phyloP scores from a whole-genome alignment of 768 basidiomycete genomes.

The Boletellus sp. region DNA sequence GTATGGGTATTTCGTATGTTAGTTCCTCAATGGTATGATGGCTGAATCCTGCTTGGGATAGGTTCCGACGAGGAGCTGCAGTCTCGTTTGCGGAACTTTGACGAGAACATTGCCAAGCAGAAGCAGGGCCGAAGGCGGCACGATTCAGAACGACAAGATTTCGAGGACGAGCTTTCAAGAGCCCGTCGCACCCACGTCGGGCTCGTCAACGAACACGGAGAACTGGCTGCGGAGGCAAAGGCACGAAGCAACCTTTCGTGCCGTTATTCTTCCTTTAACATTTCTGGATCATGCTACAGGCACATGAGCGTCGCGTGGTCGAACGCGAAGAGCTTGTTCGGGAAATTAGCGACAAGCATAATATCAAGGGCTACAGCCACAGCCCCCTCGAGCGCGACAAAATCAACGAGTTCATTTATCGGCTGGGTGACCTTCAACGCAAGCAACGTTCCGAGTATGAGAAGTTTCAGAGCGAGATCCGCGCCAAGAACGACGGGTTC shows the following conservation, averaged over 20 bases:
- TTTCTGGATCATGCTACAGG: constrained; percentile 38
- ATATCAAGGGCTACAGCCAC: constrained; percentile 71
- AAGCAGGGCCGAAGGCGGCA: constrained; percentile 47
- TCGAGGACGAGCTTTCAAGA: constrained; percentile 56
- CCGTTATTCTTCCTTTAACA: background rate
- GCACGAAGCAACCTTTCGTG: constrained; percentile 31
- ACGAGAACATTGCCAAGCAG: constrained; percentile 50
- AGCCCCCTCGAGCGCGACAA: constrained; percentile 68
- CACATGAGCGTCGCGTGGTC: constrained; percentile 63
- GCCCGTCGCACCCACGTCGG: constrained; percentile 52
- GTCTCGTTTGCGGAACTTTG: constrained; percentile 53
- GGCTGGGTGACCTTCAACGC: constrained; percentile 58
- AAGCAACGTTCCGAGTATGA: constrained; percentile 64
- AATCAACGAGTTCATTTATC: constrained; percentile 67
- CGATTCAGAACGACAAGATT: constrained; percentile 51
- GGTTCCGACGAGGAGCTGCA: constrained; percentile 74
- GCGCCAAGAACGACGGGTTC: constrained; percentile 59
- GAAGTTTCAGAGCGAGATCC: constrained; percentile 62
- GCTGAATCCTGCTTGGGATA: constrained; percentile 23
- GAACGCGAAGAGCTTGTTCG: constrained; percentile 75
- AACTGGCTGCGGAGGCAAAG: constrained; percentile 69
- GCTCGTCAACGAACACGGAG: constrained; percentile 60
- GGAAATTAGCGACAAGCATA: constrained; percentile 61
- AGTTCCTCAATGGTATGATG: too few relatives aligned
- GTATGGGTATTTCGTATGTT: constrained; percentile 28